Base-by-base conservation (phyloP, 768 basidiomycete species). In the Panellus pusillus region DNA sequence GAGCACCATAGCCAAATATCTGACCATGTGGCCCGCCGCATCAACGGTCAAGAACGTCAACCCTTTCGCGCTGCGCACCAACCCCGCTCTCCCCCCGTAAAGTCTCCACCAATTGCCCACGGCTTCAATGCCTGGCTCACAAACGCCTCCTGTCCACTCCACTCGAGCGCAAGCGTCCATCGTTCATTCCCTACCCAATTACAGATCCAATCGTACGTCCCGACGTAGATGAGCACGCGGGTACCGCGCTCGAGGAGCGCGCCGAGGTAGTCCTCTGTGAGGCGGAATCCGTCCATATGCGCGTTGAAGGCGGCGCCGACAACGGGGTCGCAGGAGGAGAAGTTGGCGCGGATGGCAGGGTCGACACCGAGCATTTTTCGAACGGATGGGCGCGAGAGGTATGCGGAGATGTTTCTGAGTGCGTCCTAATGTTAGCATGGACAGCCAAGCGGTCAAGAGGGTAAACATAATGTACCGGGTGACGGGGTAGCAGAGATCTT, bases 201-300 rank as follows among this genome's bases (percentile, higher is more conserved):
- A 66, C 88, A 89, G 46, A 84, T 83, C 82, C 82, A 88, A 60
- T 89, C 87, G 52, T 86, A 83, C 32, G 74, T 76, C 8, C 87
- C 87, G 1, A 83, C 84, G 56, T 88, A 89, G 48, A 86, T 80
- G 17, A 93, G 74, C 13, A 85, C 80, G 2, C 79, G 76, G 18
- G 93, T 71, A 0, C 82, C 84, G n/a, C 87, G 81, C 54, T 92
- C 89, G 12, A 93, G 80, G 31, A 92, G 77, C 0, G 77, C 79
- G 2, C 79, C 76, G 54, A 89, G 76, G 65, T 88, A 82, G 66
- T 81, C 65, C 61, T 81, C 69, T 44, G 82, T 74, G 39, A 78
- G 73, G 27, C 74, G 73, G 38, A 24, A 57, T 11, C 50, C 50
- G 62, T 88, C 87, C 32, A 77, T 65, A 7, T 73, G 61, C 0